Evolutionary conservation across 2,329 filamentous ascomycete genomes (phyloP).

Genomic region (Blastomyces emzantsi): DNA sequence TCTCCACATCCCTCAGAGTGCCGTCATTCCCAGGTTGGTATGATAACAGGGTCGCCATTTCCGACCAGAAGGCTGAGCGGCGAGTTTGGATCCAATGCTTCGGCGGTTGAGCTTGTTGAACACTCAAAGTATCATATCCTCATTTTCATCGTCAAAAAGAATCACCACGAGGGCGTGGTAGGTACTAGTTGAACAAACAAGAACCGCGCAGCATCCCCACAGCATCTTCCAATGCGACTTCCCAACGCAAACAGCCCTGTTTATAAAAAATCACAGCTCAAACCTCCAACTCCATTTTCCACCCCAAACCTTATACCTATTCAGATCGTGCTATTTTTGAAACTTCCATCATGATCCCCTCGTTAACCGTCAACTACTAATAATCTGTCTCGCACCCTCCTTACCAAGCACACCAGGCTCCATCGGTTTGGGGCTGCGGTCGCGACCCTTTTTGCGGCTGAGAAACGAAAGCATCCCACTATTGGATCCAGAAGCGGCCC

Average conservation of each 20-base stretch:
- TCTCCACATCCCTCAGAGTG: not conserved
- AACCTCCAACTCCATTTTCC: not conserved
- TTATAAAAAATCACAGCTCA: not conserved
- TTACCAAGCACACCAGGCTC: constrained; percentile 91
- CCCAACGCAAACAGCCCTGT: not conserved
- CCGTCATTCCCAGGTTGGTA: not conserved
- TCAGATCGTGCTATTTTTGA: not conserved
- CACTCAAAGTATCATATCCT: not conserved
- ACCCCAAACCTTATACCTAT: not conserved
- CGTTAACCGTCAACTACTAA: constrained; percentile 43
- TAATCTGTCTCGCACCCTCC: constrained; percentile 78
- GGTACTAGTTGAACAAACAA: not conserved
- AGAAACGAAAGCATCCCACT: constrained; percentile 86
- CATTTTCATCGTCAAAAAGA: not conserved
- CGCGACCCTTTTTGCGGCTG: constrained; percentile 77
- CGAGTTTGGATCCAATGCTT: not conserved
- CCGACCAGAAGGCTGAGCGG: not conserved
- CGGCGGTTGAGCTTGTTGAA: not conserved
- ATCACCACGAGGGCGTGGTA: not conserved
- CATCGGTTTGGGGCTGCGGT: constrained; percentile 87
- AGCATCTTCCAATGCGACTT: not conserved
- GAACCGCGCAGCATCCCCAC: not conserved
- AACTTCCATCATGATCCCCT: constrained; percentile 16
- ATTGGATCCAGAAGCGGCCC: constrained; percentile 48
- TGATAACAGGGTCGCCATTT: not conserved